These are phyloP conservation scores for Gymnopilus junonius DNA, from an alignment of 768 basidiomycete species.

Conservation along the genomic window DNA sequence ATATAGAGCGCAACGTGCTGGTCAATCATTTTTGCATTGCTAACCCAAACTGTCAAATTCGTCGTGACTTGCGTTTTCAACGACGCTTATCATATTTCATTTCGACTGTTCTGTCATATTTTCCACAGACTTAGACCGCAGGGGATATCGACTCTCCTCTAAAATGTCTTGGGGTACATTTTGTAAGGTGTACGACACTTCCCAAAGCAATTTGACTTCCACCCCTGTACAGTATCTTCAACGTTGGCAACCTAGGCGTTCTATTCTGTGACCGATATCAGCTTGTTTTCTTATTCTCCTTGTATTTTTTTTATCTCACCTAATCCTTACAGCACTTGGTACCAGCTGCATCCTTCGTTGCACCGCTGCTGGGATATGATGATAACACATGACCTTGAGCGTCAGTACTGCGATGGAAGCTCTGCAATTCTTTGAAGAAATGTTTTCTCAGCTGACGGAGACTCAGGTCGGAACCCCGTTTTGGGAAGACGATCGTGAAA, in stretches of 20 bases:
- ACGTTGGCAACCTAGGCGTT: constrained; percentile 25
- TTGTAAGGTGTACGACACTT: neutral
- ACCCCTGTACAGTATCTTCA: constrained; percentile 30
- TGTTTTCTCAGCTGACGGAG: neutral
- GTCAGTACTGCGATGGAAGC: neutral
- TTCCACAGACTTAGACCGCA: constrained; percentile 5
- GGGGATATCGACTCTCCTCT: constrained; percentile 12
- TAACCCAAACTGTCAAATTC: neutral
- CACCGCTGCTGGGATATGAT: constrained; percentile 19
- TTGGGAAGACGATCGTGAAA: neutral
- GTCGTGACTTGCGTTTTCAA: constrained; percentile 1
- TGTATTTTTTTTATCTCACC: neutral
- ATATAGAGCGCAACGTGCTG: constrained; percentile 19
- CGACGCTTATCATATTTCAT: constrained; percentile 23
- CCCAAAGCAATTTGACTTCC: constrained; percentile 26
- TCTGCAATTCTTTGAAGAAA: constrained; percentile 25
- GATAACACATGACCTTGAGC: neutral
- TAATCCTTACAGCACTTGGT: constrained; percentile 17
- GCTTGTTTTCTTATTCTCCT: neutral
- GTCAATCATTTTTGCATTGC: constrained; percentile 18
- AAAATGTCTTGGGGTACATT: constrained; percentile 6
- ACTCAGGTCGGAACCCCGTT: neutral
- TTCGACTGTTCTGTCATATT: constrained; percentile 22
- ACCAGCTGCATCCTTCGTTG: constrained; percentile 21
- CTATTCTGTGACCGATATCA: constrained; percentile 6